These are phyloP conservation scores for Chaetomium cochliodes DNA, from an alignment of 495 filamentous ascomycete genomes.

Conservation along the genomic window DNA sequence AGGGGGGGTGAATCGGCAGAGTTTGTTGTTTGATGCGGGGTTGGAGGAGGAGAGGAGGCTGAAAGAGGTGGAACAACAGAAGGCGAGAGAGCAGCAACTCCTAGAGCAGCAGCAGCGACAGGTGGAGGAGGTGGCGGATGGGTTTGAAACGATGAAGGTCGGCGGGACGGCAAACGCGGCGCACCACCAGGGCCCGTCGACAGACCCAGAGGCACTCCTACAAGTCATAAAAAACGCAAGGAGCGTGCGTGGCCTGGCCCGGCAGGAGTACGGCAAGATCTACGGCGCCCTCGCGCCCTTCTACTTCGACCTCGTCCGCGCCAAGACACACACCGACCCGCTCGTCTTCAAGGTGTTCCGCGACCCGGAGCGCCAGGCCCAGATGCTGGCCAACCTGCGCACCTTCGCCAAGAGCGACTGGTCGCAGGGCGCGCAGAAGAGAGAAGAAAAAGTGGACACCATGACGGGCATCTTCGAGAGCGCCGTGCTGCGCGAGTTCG, in stretches of 20 bases:
- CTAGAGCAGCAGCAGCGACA: constrained; percentile 13
- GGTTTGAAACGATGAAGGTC: constrained; percentile 66
- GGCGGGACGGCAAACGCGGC: constrained; percentile 16
- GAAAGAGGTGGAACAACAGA: constrained; percentile 19
- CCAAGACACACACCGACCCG: constrained; percentile 74
- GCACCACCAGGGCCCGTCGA: constrained; percentile 29
- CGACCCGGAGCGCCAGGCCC: constrained; percentile 84
- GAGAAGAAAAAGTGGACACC: constrained; percentile 66
- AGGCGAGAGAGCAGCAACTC: constrained; percentile 15
- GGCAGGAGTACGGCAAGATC: constrained; percentile 86
- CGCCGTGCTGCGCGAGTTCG: constrained; percentile 85
- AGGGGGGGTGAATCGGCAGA: constrained; percentile 41
- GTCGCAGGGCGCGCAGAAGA: constrained; percentile 65
- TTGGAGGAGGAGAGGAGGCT: constrained; percentile 54
- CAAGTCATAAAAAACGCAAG: constrained; percentile 63
- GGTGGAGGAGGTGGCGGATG: constrained; percentile 50
- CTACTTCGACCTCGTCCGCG: constrained; percentile 75
- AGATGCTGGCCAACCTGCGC: constrained; percentile 76
- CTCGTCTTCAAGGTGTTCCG: constrained; percentile 80
- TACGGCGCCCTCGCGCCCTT: constrained; percentile 85
- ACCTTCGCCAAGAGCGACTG: constrained; percentile 78
- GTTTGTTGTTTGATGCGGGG: constrained; percentile 65
- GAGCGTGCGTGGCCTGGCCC: constrained; percentile 81
- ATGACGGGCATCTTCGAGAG: constrained; percentile 86
- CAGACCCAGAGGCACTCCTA: constrained; percentile 60